Percentiles rank a stretch among this genome's conserved stretches.
phyloP scores from a whole-genome alignment of 805 yeast genomes.

The Schizosaccharomyces cryophilus region DNA sequence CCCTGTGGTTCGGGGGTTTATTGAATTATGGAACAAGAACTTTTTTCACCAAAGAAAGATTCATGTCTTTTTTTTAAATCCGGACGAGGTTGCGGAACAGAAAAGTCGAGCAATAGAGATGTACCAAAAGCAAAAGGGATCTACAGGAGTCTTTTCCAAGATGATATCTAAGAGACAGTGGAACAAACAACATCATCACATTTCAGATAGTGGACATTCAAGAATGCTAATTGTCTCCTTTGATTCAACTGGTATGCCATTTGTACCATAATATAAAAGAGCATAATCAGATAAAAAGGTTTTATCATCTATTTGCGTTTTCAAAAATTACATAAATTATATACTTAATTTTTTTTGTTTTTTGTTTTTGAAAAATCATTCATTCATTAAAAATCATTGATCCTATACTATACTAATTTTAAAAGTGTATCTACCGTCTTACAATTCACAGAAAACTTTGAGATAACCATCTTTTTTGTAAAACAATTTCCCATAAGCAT shows the following conservation, averaged over 20 bases:
- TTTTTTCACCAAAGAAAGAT: neutral
- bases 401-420: neutral
- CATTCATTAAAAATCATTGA: no score
- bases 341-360: no score
- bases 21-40: neutral
- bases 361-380: no score
- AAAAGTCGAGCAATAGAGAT: neutral
- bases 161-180: neutral
- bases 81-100: neutral
- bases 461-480: neutral
- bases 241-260: no score
- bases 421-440: neutral
- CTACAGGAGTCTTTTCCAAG: neutral
- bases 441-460: neutral
- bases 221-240: neutral
- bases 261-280: no score
- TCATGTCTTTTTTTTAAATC: neutral
- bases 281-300: no score
- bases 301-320: no score
- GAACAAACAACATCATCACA: neutral
- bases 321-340: no score
- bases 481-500: neutral
- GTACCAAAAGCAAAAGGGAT: neutral
- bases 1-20: neutral
- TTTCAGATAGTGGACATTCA: neutral